Conservation (phyloP, 2,329 filamentous ascomycete genomes). For the Sarocladiaceae sp. region DNA sequence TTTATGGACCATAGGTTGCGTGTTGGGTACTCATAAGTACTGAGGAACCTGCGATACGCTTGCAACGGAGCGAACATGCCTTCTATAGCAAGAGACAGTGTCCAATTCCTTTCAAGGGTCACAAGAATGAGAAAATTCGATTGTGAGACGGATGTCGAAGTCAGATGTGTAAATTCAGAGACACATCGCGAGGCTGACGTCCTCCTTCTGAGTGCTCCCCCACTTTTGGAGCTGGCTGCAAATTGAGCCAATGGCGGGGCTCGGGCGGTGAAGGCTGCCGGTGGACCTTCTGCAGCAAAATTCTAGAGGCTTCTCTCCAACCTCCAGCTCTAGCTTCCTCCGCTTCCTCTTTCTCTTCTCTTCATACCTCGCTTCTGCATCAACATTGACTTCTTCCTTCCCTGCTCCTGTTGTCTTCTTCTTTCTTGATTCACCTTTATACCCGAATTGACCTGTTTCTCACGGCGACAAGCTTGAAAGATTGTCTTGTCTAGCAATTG, state of each 20-base stretch:
- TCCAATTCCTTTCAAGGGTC: no score
- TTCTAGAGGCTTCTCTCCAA: conserved; percentile 8
- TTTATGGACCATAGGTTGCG: no score
- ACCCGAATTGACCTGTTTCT: background rate
- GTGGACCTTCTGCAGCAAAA: conserved; percentile 5
- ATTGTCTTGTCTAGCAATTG: background rate
- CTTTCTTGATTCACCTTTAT: background rate
- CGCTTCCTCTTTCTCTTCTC: background rate
- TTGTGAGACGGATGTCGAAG: no score
- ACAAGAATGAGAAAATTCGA: no score
- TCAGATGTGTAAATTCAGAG: no score
- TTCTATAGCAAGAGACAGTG: no score
- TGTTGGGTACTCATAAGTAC: no score
- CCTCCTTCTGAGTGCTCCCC: background rate
- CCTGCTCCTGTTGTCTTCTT: background rate
- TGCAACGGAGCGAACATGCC: no score
- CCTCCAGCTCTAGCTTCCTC: conserved; percentile 7
- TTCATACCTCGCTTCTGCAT: background rate
- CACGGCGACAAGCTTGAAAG: background rate
- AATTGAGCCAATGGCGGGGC: conserved; percentile 1
- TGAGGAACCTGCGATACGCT: no score
- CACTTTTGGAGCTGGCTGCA: background rate
- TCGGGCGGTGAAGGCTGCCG: conserved; percentile 7
- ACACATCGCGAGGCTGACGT: background rate
- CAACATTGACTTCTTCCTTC: background rate